Evolutionary conservation across 2,329 filamentous ascomycete genomes (phyloP).

Genomic region (Daldinia sp.): DNA sequence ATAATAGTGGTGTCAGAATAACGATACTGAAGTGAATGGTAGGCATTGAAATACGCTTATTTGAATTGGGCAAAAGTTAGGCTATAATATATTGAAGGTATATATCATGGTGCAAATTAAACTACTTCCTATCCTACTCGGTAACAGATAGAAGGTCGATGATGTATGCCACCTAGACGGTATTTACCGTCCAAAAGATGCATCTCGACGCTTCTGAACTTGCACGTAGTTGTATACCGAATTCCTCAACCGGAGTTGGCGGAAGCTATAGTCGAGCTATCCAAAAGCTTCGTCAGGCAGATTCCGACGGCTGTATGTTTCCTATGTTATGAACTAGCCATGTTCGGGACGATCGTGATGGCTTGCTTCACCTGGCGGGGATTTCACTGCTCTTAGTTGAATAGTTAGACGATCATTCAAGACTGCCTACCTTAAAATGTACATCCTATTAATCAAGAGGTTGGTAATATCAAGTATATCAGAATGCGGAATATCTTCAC

Average conservation of each 20-base stretch:
- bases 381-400: constrained; percentile 11
- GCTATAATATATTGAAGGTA: background rate
- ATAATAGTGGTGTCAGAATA: constrained; percentile 2
- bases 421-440: background rate
- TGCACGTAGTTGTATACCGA: constrained; percentile 16
- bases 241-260: constrained; percentile 22
- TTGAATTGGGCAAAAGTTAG: background rate
- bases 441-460: background rate
- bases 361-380: constrained; percentile 27
- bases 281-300: constrained; percentile 27
- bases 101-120: background rate
- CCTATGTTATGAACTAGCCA: constrained; percentile 32
- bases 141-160: background rate
- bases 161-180: constrained; percentile 5
- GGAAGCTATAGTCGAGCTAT: constrained; percentile 30
- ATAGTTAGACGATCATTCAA: constrained; percentile 10
- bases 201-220: constrained; percentile 2
- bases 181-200: constrained; percentile 8
- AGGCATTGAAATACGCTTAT: constrained; percentile 11
- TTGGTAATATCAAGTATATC: constrained; percentile 21
- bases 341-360: constrained; percentile 29
- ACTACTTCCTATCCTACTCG: background rate
- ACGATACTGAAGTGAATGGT: background rate
- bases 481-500: constrained; percentile 28
- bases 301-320: constrained; percentile 30